phyloP scores from a whole-genome alignment of 1,284 basidiomycete species.

The Ganoderma leucocontextum region DNA sequence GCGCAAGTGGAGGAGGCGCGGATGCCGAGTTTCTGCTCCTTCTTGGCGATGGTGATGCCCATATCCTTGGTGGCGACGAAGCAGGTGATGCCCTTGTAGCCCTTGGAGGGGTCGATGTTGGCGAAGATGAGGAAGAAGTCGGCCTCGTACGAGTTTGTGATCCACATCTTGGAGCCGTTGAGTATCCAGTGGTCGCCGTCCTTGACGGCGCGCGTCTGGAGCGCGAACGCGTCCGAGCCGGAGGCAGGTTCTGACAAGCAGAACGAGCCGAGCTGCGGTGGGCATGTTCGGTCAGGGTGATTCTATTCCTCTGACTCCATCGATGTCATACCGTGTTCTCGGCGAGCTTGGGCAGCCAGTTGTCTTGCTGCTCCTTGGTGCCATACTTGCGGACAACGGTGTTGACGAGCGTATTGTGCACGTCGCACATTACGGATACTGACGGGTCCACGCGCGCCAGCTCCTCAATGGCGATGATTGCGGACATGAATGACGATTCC shows the following conservation, averaged over 20 bases:
- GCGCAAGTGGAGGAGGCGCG: conserved; percentile 97
- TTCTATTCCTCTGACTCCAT: too few relatives aligned
- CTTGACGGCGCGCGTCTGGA: conserved; percentile 92
- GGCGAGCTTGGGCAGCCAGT: conserved; percentile 89
- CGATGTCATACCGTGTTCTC: conserved; percentile 69
- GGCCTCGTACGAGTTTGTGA: conserved; percentile 97
- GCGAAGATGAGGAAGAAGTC: conserved; percentile 96
- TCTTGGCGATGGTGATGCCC: conserved; percentile 98
- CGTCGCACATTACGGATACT: conserved; percentile 96
- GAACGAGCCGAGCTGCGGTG: conserved; percentile 88
- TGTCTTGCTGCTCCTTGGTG: conserved; percentile 85
- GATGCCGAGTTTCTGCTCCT: conserved; percentile 98
- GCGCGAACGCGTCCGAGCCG: conserved; percentile 96
- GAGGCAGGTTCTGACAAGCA: conserved; percentile 93
- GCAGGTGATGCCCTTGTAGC: conserved; percentile 99
- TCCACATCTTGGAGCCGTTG: conserved; percentile 99
- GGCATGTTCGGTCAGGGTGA: neutral
- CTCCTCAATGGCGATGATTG: conserved; percentile 97
- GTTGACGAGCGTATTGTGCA: conserved; percentile 98
- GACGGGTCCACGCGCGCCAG: conserved; percentile 96
- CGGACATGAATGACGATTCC: conserved; percentile 92
- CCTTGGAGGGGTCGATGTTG: conserved; percentile 91
- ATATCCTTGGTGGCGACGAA: conserved; percentile 97
- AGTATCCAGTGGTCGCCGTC: conserved; percentile 86
- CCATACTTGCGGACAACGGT: conserved; percentile 93